Percentiles rank a stretch among this genome's conserved stretches.
phyloP scores from a whole-genome alignment of 805 yeast genomes.

The Torulaspora franciscae region DNA sequence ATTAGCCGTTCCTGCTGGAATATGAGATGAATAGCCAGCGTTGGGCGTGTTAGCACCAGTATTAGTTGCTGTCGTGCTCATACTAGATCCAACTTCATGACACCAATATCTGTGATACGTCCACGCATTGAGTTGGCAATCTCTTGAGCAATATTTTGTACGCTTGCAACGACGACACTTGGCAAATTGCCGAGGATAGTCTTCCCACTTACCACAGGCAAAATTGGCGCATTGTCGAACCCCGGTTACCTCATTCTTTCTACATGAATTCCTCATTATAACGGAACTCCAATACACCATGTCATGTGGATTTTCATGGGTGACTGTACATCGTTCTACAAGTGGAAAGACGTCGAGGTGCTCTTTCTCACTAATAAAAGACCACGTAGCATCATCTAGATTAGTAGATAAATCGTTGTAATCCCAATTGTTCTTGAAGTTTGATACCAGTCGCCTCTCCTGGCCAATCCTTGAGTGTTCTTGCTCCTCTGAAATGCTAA shows the following conservation, averaged over 20 bases:
- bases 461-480: conserved; percentile 10
- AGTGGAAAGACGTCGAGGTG: conserved; percentile 77
- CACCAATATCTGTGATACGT: conserved; percentile 94
- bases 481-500: conserved; percentile 5
- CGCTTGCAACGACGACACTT: conserved; percentile 92
- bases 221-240: conserved; percentile 92
- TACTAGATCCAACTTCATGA: conserved; percentile 41
- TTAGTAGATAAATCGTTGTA: conserved; percentile 39
- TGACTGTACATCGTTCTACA: conserved; percentile 83
- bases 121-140: conserved; percentile 92
- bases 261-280: conserved; percentile 93
- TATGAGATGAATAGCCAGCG: conserved; percentile 8
- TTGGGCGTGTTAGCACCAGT: conserved; percentile 22
- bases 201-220: conserved; percentile 93
- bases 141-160: conserved; percentile 90
- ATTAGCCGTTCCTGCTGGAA: background rate
- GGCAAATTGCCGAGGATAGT: conserved; percentile 83
- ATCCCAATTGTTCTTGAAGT: conserved; percentile 41
- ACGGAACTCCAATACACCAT: conserved; percentile 96
- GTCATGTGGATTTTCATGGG: conserved; percentile 61
- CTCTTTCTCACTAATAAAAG: conserved; percentile 39
- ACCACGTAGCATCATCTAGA: conserved; percentile 24
- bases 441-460: conserved; percentile 13
- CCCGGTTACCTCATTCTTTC: conserved; percentile 82
- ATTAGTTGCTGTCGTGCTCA: conserved; percentile 19